phyloP scores from a whole-genome alignment of 2,329 filamentous ascomycete genomes.

The Fusarium stilboides region DNA sequence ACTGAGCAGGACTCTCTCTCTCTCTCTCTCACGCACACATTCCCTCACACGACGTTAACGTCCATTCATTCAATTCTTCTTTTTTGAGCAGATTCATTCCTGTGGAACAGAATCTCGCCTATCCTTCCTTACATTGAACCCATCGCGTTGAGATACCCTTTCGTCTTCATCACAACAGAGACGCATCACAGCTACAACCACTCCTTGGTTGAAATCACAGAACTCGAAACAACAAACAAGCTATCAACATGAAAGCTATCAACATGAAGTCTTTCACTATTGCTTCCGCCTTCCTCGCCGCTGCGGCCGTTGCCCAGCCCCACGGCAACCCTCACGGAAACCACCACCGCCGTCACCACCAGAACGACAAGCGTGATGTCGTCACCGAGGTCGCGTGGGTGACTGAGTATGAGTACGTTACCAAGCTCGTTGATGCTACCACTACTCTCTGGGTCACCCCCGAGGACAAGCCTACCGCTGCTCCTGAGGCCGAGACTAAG shows the following conservation, averaged over 20 bases:
- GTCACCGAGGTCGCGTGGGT: conserved; percentile 68
- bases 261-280: conserved; percentile 60
- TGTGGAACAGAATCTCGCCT: conserved; percentile 50
- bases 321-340: conserved; percentile 53
- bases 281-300: conserved; percentile 55
- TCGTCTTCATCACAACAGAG: conserved; percentile 29
- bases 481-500: conserved; percentile 40
- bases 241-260: conserved; percentile 57
- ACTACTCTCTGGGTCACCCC: conserved; percentile 63
- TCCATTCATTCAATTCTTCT: conserved; percentile 46
- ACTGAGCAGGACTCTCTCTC: conserved; percentile 48
- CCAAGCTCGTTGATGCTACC: conserved; percentile 64
- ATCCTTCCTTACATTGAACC: conserved; percentile 38
- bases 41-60: conserved; percentile 46
- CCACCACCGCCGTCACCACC: conserved; percentile 57
- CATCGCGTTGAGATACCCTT: conserved; percentile 48
- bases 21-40: conserved; percentile 46
- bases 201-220: conserved; percentile 41
- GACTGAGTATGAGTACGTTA: conserved; percentile 64
- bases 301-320: conserved; percentile 67
- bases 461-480: conserved; percentile 47
- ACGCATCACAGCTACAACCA: conserved; percentile 43
- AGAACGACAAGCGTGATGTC: conserved; percentile 58
- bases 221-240: conserved; percentile 37
- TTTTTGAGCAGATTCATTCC: conserved; percentile 47